Evolutionary conservation across 2,329 filamentous ascomycete genomes (phyloP).

Genomic region (Coniochaeta sp.): DNA sequence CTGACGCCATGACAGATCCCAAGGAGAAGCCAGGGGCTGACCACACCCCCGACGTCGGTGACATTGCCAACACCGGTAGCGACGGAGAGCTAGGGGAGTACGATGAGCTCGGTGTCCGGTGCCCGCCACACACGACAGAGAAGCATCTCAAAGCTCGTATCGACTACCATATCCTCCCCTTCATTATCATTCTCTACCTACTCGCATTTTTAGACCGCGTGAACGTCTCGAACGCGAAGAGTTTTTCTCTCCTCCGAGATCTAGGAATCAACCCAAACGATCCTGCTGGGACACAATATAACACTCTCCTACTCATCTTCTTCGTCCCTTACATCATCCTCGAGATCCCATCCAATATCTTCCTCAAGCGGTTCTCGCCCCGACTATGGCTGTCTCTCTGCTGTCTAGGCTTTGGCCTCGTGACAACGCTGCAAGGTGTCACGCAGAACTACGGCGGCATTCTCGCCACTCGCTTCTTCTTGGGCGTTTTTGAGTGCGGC

Average conservation of each 20-base stretch:
- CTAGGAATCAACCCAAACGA: constrained; percentile 28
- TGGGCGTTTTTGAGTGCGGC: constrained; percentile 69
- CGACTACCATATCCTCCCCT: constrained; percentile 64
- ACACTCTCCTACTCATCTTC: constrained; percentile 72
- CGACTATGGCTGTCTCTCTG: constrained; percentile 69
- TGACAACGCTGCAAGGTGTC: constrained; percentile 69
- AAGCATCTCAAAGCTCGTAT: constrained; percentile 60
- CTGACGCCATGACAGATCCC: not conserved
- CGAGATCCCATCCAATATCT: constrained; percentile 67
- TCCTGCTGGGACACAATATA: constrained; percentile 56
- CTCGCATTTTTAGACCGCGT: constrained; percentile 66
- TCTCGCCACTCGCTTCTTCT: constrained; percentile 75
- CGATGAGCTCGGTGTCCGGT: constrained; percentile 25
- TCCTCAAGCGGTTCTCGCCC: constrained; percentile 60
- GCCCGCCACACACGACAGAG: constrained; percentile 53
- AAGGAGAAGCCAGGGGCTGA: not conserved
- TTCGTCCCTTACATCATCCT: constrained; percentile 70
- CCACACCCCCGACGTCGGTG: not conserved
- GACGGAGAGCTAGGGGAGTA: constrained; percentile 8
- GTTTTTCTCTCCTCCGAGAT: constrained; percentile 58
- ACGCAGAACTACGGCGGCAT: constrained; percentile 72
- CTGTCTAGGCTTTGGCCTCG: constrained; percentile 78
- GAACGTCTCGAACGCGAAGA: constrained; percentile 71
- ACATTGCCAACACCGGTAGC: not conserved
- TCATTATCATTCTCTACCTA: constrained; percentile 65